phyloP scores from a whole-genome alignment of 2,329 filamentous ascomycete species.

The Microascus cirrosus region DNA sequence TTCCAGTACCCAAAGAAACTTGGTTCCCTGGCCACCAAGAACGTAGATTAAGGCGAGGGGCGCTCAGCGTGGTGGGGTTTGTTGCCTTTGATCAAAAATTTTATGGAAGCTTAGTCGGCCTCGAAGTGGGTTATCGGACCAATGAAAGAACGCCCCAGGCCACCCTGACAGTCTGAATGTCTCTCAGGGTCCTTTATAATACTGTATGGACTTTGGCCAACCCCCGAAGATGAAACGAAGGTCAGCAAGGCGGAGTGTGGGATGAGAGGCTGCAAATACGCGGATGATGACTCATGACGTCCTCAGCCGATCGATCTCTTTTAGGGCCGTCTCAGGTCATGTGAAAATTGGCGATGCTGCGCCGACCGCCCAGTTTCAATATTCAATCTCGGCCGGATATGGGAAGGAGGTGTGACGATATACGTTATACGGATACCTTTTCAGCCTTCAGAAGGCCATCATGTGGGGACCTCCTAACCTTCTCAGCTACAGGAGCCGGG shows the following conservation, averaged over 20 bases:
- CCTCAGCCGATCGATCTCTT: background rate
- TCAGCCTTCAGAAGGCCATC: too few species aligned
- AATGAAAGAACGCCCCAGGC: background rate
- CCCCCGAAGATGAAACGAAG: background rate
- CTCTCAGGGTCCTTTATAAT: background rate
- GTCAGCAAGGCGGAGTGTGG: background rate
- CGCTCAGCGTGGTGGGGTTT: background rate
- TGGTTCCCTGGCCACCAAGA: background rate
- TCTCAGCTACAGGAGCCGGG: too few species aligned
- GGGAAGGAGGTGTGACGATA: too few species aligned
- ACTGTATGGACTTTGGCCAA: background rate
- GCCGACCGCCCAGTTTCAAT: background rate
- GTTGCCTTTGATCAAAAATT: conserved; percentile 3
- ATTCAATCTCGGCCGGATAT: background rate
- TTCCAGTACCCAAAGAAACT: conserved; percentile 2
- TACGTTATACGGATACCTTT: too few species aligned
- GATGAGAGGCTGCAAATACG: background rate
- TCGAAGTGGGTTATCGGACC: background rate
- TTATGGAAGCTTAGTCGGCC: background rate
- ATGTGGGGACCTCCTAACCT: too few species aligned
- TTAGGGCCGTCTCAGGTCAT: background rate
- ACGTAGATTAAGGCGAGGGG: background rate
- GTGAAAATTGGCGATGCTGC: background rate
- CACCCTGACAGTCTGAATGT: background rate
- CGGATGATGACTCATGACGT: background rate